Base-by-base conservation (phyloP, 306 rosid species). In the Datisca glomerata region DNA sequence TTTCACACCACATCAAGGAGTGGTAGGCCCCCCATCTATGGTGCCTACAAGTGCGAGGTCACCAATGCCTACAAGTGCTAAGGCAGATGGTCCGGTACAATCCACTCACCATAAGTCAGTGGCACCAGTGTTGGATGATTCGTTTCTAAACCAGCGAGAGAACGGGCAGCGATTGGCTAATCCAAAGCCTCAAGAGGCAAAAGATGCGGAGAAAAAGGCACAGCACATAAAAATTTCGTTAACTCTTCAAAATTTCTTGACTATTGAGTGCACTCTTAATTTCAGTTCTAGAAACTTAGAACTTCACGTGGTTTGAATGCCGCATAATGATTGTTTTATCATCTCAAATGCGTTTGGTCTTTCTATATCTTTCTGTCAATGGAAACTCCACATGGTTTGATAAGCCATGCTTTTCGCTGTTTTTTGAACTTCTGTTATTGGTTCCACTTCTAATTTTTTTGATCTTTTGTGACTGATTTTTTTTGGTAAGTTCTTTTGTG, bases 1-100 rank as follows among this genome's bases (percentile, higher is more conserved):
- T 53, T 74, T 74, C 69, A 85, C 67, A 62, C 94, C 70, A 57
- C 97, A 70, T 51, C 93, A 57, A 70, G 76, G 64, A 45, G 64
- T 63, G 51, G 63, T 66, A 52, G 75, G 85, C 43, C 50, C 86
- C 36, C 76, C 22, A 39, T 64, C 69, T 41, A 49, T 65, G 70
- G 64, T 59, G 40, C 71, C 89, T 27, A 48, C 75, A 43, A 71
- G 74, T 67, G 40, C 65, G 57, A 69, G 78, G 71, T 74, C 80
- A 19, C 76, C 68, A 17, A 45, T 61, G 55, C 79, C 51, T 28
- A 68, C 56, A 43, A 58, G 40, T 48, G 44, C 69, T 36, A 68
- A 22, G 54, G 53, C 60, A 18, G 86, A 69, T 41, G 59, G 56
- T 46, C 31, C 38, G 17, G 14, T 53, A 64, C 82, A 45, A 68